phyloP scores from a whole-genome alignment of 2,329 filamentous ascomycete species.

The Capronia coronata region DNA sequence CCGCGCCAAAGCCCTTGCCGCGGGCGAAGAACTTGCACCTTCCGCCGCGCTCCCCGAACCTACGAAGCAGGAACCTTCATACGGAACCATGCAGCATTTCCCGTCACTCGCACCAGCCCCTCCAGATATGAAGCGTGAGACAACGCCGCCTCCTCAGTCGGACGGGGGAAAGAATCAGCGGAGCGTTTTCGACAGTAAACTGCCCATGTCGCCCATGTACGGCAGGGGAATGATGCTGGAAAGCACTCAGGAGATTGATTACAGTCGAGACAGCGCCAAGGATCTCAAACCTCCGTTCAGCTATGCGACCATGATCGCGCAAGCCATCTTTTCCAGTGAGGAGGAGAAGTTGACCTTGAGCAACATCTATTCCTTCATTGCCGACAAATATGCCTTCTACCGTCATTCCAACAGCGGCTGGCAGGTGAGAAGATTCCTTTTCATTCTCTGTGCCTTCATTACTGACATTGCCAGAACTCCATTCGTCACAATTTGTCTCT shows the following conservation, averaged over 20 bases:
- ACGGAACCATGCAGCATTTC: constrained; percentile 13
- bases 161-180: constrained; percentile 29
- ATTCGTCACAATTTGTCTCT: constrained; percentile 94
- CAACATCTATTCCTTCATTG: constrained; percentile 92
- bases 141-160: constrained; percentile 26
- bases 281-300: constrained; percentile 94
- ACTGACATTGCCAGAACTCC: constrained; percentile 59
- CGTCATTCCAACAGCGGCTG: constrained; percentile 77
- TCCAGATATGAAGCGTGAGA: constrained; percentile 39
- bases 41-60: constrained; percentile 37
- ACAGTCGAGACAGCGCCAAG: constrained; percentile 71
- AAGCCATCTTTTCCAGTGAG: constrained; percentile 80
- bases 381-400: constrained; percentile 86
- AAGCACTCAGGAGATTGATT: constrained; percentile 48
- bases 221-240: constrained; percentile 49
- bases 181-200: constrained; percentile 33
- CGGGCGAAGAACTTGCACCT: constrained; percentile 37
- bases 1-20: constrained; percentile 50
- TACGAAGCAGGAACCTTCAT: constrained; percentile 10
- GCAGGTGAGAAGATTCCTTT: constrained; percentile 58
- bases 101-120: constrained; percentile 38
- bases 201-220: constrained; percentile 44
- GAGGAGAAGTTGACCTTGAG: constrained; percentile 86
- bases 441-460: background rate
- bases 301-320: constrained; percentile 94